Conservation (phyloP, 371 early-diverging fungal species). For the Dichotomocladium elegans region DNA sequence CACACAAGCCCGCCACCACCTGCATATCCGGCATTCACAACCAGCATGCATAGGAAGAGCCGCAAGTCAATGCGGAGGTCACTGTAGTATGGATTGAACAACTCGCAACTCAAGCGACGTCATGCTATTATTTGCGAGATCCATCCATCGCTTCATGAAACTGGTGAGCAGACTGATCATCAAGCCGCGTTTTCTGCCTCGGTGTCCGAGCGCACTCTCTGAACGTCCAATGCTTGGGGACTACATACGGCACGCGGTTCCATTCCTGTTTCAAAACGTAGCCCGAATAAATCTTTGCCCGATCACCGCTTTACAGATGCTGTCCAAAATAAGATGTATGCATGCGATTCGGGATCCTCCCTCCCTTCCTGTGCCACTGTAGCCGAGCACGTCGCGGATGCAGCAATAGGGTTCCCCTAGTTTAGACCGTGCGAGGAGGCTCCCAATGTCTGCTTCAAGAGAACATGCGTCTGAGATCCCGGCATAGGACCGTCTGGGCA, state of each 20-base stretch:
- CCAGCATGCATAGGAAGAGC: slow-evolving; percentile 41
- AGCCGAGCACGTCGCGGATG: slow-evolving; percentile 38
- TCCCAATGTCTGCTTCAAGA: slow-evolving; percentile 43
- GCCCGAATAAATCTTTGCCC: slow-evolving; percentile 42
- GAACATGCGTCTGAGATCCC: slow-evolving; percentile 43
- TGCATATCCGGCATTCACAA: slow-evolving; percentile 44
- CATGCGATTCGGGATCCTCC: slow-evolving; percentile 29
- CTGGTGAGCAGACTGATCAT: slow-evolving; percentile 29
- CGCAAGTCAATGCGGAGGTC: slow-evolving; percentile 44
- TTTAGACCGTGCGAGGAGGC: slow-evolving; percentile 37
- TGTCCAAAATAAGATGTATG: slow-evolving; percentile 40
- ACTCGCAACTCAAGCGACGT: slow-evolving; percentile 42
- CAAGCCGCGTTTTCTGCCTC: slow-evolving; percentile 48
- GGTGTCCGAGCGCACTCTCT: slow-evolving; percentile 33
- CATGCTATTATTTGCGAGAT: slow-evolving; percentile 33
- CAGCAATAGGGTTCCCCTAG: slow-evolving; percentile 25
- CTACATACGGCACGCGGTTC: slow-evolving; percentile 44
- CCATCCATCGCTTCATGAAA: slow-evolving; percentile 46
- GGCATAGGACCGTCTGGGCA: slow-evolving; percentile 25
- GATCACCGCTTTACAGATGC: slow-evolving; percentile 23
- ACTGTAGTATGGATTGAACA: slow-evolving; percentile 44
- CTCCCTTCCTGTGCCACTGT: slow-evolving; percentile 36
- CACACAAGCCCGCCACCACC: slow-evolving; percentile 31
- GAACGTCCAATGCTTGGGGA: slow-evolving; percentile 41
- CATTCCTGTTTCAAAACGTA: slow-evolving; percentile 37